Evolutionary conservation across 768 basidiomycete genomes (phyloP), one percentile per base, ranked within the genome.

Genomic region (Agaricus blazei): DNA sequence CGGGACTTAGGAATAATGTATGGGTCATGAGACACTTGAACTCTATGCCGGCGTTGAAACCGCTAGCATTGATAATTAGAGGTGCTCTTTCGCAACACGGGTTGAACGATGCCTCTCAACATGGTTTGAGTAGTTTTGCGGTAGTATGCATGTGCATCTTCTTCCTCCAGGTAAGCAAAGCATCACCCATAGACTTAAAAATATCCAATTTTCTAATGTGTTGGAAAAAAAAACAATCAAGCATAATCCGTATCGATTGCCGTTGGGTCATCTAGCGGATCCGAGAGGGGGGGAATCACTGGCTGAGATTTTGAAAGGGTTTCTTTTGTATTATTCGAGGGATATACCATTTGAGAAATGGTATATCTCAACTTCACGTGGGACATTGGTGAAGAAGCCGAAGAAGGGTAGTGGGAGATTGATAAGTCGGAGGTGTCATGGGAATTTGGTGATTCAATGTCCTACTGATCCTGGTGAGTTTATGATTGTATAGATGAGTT

Each of bases 61-160:
- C 81, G 9, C 72, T 91, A 42, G 73, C 87, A 4, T 67, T 89
- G 41, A 75, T 82, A 15, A 65, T 87, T 58, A 91, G 89, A 64
- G 73, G 75, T 0, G 84, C 87, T 60, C 71, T 90, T 19, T 67
- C 69, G 12, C 80, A 82, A 59, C 67, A 80, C 42, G 69, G 71
- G 7, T 76, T 89, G 66, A 84, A 87, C 63, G 81, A 85, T 61
- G 82, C 87, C 4, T 78, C 80, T 29, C 75, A 72, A 7, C 78
- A 80, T 15, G 86, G 87, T 1, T 61, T 90, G 23, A 82, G 86
- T 29, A 85, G 84, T 68, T 90, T 89, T 67, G 76, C 79, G 9
- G 70, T 84, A 42, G 80, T 81, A 27, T 82, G 80, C 61, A 70
- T 90, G 65, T 81, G 79, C 38, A 79, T 87, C 58, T 81, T 75